Base-by-base conservation (phyloP, 2,329 filamentous ascomycete genomes). In the Neofusicoccum umdonicola region DNA sequence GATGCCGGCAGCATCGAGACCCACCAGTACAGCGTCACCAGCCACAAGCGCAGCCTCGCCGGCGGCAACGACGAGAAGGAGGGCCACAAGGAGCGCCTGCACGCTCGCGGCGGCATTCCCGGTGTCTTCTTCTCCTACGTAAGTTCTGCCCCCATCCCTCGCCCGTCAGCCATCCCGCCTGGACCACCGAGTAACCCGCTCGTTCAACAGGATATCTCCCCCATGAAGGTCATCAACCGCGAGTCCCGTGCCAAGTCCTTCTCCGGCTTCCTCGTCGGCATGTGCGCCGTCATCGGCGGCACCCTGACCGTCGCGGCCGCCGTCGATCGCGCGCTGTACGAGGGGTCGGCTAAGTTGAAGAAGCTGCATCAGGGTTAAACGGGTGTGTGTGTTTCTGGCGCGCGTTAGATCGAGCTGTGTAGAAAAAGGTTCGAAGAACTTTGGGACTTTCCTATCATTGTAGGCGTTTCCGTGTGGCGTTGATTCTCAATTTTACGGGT, bases 161-260 rank as follows among this genome's bases (percentile, higher is more conserved):
- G 11, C 13, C 9, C 13, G 22, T 22, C 22, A 22, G 22, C 27
- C 27, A 31, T 31, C 27, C 27, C 2, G 4, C 6, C 27, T 31
- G 27, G 27, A 7, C 5, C 27, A 5, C 27, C 22, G 3, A 42
- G 47, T 58, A 27, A 52, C n/a, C 2, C 15, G 31, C 15, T 7
- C 19, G 35, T 11, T 6, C 35, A 22, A 37, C 65, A 93, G 90
- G 95, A 99, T 72, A 99, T 99, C 77, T 98, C 94, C 2, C 95
- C 95, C 4, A 99, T 99, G 95, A 99, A 98, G 82, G 94, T 99
- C 67, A 90, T 99, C 80, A 99, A 99, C 82, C 90, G 93, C 63
- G 96, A 99, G 81, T 90, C 91, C 69, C 87, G 92, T 52, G 83
- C 89, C 66, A 98, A 98, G 83, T 90, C 90, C 4, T 96, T 99